A percentile compares a stretch with the other conserved stretches of the same genome.
phyloP scores from a whole-genome alignment of 164 flowering plant genomes.

The Annona squamosa region DNA sequence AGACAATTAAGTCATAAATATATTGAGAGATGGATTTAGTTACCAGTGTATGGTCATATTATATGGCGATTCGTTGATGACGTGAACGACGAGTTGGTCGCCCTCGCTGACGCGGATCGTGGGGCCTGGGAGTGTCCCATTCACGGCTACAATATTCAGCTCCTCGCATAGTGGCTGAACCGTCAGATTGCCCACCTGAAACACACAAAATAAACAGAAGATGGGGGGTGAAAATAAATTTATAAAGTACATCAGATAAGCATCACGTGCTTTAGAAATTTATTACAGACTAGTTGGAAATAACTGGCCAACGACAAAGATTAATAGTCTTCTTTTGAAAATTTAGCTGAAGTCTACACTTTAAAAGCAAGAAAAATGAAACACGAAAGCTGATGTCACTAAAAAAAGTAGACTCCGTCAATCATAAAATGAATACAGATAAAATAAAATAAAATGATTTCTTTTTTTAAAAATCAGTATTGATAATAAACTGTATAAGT shows the following conservation, averaged over 20 bases:
- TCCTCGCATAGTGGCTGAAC: slow-evolving; percentile 10
- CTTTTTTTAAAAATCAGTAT: too few relatives aligned
- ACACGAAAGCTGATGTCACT: too few relatives aligned
- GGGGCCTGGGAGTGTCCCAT: slow-evolving; percentile 21
- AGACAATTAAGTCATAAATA: background rate
- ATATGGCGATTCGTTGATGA: slow-evolving; percentile 19
- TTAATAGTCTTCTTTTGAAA: background rate
- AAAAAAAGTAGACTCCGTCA: too few relatives aligned
- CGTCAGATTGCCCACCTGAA: slow-evolving; percentile 13
- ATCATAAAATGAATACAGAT: too few relatives aligned
- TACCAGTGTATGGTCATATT: slow-evolving; percentile 22
- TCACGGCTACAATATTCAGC: slow-evolving; percentile 12
- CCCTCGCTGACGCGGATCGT: slow-evolving; percentile 14
- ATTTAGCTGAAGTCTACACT: too few relatives aligned
- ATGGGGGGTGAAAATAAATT: background rate
- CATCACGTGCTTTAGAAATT: background rate
- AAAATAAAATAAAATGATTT: too few relatives aligned
- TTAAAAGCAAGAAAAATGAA: too few relatives aligned
- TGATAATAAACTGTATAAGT: too few relatives aligned
- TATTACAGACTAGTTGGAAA: background rate
- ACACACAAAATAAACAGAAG: background rate
- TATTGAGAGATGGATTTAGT: background rate
- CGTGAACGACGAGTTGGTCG: slow-evolving; percentile 18
- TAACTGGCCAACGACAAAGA: background rate
- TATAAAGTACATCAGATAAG: background rate